Evolutionary conservation across 2,329 filamentous ascomycete genomes (phyloP), one percentile per base, ranked within the genome.

Genomic region (Fusarium floridanum): DNA sequence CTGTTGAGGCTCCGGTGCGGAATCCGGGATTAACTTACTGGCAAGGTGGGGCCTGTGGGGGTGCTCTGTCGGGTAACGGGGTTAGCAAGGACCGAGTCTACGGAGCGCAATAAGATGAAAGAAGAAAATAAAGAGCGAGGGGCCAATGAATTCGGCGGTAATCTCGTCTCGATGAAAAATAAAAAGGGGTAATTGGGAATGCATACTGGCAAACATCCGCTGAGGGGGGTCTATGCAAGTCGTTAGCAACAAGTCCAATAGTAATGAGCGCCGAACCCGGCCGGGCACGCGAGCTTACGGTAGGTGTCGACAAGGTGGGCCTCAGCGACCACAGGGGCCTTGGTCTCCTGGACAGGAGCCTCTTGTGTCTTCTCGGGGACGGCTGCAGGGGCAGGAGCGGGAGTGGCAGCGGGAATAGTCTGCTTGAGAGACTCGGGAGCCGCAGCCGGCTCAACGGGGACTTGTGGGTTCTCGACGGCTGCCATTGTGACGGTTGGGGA

Each of bases 301-400:
- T 86, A 94, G 22, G 93, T 95, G 83, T 94, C 91, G 77, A 95
- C 92, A 81, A 91, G 85, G 83, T 95, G 93, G 80, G 93, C 92
- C 87, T 95, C 93, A 71, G 88, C 87, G 79, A 95, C 93, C 79
- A 93, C 91, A 57, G 88, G 89, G 77, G 78, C 80, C 82, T 86
- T 88, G 79, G 77, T 77, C 73, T 82, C 60, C 57, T 71, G 37
- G 39, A 41, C 27, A n/a, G 45, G 34, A 62, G 48, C 32, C 37
- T 45, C 39, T 22, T 63, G 59, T 62, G 57, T 50, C 53, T 56
- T 76, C 45, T 67, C 55, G 29, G 65, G 50, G 56, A 69, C 56
- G 53, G 74, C 74, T 67, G 69, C 62, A 41, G 66, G 74, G 32
- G 72, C 69, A 34, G 74, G 73, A 71, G 43, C 50, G 37, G 72